phyloP scores from a whole-genome alignment of 2,329 filamentous ascomycete species.

The Colletotrichum sp. region DNA sequence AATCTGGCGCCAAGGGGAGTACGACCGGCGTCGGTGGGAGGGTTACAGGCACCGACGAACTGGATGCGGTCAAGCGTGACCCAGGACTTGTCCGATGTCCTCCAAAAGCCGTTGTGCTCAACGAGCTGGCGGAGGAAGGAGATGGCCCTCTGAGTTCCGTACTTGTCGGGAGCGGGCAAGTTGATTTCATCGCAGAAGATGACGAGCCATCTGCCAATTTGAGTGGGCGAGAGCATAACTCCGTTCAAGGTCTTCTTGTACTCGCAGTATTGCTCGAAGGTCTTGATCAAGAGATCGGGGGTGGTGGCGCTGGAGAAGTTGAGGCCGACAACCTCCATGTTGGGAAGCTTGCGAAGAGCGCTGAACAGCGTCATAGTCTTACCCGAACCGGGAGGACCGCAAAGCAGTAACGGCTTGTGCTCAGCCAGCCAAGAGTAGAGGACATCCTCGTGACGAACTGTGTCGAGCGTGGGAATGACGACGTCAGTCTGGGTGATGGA shows the following conservation, averaged over 20 bases:
- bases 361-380: slow-evolving; percentile 99
- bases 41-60: slow-evolving; percentile 98
- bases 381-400: slow-evolving; percentile 95
- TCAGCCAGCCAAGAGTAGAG: slow-evolving; percentile 99
- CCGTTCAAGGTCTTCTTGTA: slow-evolving; percentile 99
- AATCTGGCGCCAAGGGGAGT: slow-evolving; percentile 93
- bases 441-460: slow-evolving; percentile 97
- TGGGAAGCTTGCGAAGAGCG: slow-evolving; percentile 92
- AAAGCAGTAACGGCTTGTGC: slow-evolving; percentile 95
- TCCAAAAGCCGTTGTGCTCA: slow-evolving; percentile 99
- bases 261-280: slow-evolving; percentile 99
- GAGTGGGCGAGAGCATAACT: slow-evolving; percentile 91
- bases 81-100: slow-evolving; percentile 96
- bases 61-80: slow-evolving; percentile 97
- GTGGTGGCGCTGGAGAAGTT: slow-evolving; percentile 99
- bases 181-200: slow-evolving; percentile 99
- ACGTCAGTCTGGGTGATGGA: slow-evolving; percentile 98
- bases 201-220: slow-evolving; percentile 97
- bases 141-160: slow-evolving; percentile 96
- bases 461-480: slow-evolving; percentile 97
- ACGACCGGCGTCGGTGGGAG: slow-evolving; percentile 94
- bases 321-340: slow-evolving; percentile 98
- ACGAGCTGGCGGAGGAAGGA: slow-evolving; percentile 97
- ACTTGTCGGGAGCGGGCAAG: slow-evolving; percentile 94
- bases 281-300: slow-evolving; percentile 97